Conservation (phyloP, 106 monocot species). For the Triglochin maritima region DNA sequence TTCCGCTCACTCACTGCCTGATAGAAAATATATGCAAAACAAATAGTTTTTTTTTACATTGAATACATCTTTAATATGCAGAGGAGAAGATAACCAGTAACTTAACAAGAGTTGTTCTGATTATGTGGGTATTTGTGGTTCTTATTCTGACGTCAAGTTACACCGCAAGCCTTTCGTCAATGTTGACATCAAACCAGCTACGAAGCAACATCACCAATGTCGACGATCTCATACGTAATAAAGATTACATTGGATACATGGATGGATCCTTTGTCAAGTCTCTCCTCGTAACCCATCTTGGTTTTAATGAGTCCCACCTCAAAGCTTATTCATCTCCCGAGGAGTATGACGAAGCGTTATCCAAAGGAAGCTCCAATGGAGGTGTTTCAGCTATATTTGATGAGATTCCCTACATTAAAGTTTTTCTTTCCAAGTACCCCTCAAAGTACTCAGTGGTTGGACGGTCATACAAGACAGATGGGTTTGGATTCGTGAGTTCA, state of each 20-base stretch:
- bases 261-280: constrained; percentile 1
- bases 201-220: constrained; percentile 6
- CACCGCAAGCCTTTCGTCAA: constrained; percentile 31
- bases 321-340: neutral
- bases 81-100: constrained; percentile 17
- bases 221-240: constrained; percentile 10
- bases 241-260: constrained; percentile 20
- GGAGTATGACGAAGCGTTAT: neutral
- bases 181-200: constrained; percentile 18
- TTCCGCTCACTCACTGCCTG: too few species aligned
- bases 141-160: constrained; percentile 29
- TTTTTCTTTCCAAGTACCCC: neutral
- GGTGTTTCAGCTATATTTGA: constrained; percentile 9
- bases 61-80: too few species aligned
- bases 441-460: neutral
- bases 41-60: too few species aligned
- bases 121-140: constrained; percentile 38
- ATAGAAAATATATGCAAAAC: too few species aligned
- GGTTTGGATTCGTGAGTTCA: constrained; percentile 11
- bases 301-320: constrained; percentile 3
- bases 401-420: constrained; percentile 28
- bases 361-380: neutral
- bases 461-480: neutral
- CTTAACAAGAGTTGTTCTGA: constrained; percentile 17
- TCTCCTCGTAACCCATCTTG: neutral